A percentile compares a stretch with the other conserved stretches of the same genome.
Conservation (phyloP, 2,329 filamentous ascomycete species). For the Xylaria sp. region DNA sequence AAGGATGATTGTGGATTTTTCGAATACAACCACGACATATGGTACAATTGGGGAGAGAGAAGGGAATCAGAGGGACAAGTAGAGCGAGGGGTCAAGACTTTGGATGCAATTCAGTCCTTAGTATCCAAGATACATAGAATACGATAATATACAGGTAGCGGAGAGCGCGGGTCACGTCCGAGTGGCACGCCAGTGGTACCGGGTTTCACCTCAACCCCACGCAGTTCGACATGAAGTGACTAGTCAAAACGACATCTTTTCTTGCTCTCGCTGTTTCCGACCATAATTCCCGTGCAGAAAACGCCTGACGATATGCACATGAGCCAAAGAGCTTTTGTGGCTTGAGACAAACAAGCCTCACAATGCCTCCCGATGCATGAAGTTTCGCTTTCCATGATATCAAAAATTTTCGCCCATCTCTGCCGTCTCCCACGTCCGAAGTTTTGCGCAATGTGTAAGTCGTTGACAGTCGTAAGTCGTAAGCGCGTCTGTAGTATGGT, state of each 20-base stretch:
- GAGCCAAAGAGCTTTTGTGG: conserved; percentile 12
- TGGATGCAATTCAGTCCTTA: background rate
- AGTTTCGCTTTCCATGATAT: conserved; percentile 10
- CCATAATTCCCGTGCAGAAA: conserved; percentile 2
- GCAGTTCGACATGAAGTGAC: background rate
- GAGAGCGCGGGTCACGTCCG: conserved; percentile 4
- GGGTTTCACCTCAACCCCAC: conserved; percentile 1
- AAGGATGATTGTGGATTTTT: background rate
- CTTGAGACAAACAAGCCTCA: conserved; percentile 12
- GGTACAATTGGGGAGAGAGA: background rate
- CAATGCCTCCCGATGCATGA: conserved; percentile 19
- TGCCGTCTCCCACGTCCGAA: conserved; percentile 5
- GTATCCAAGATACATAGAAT: background rate
- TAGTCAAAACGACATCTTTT: background rate
- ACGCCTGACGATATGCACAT: conserved; percentile 26
- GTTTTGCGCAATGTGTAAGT: conserved; percentile 16
- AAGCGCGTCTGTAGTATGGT: conserved; percentile 12
- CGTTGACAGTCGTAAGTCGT: conserved; percentile 34
- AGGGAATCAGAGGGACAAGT: background rate
- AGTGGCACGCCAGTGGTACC: background rate
- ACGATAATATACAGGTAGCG: conserved; percentile 16
- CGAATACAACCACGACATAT: background rate
- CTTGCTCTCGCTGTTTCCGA: background rate
- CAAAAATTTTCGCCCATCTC: conserved; percentile 11
- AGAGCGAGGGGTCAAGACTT: background rate